phyloP scores from a whole-genome alignment of 176 grass and related monocot genomes.

The Poa annua region DNA sequence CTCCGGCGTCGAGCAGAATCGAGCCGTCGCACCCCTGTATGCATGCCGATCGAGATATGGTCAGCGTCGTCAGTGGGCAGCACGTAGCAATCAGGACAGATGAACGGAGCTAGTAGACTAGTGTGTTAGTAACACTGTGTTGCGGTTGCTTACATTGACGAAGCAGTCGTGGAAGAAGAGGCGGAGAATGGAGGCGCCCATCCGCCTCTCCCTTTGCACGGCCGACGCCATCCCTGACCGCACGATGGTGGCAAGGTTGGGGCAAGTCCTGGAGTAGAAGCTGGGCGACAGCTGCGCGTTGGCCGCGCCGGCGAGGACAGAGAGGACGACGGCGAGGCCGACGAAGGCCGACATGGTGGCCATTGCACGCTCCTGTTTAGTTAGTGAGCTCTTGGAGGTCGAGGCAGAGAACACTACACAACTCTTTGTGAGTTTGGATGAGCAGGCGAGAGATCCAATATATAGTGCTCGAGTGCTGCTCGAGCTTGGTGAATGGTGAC shows the following conservation, averaged over 20 bases:
- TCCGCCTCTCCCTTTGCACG: slow-evolving; percentile 55
- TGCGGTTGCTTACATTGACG: slow-evolving; percentile 61
- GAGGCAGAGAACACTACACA: background rate
- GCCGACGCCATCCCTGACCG: slow-evolving; percentile 60
- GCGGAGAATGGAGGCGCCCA: slow-evolving; percentile 73
- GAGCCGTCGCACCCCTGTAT: slow-evolving; percentile 81
- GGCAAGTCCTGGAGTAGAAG: slow-evolving; percentile 67
- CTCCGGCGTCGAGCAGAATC: slow-evolving; percentile 71
- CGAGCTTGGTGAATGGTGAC: too few species aligned
- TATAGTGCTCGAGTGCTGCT: slow-evolving; percentile 33
- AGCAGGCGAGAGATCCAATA: slow-evolving; percentile 5
- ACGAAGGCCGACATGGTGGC: slow-evolving; percentile 21
- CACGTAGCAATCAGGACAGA: background rate
- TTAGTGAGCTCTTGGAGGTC: background rate
- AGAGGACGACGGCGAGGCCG: slow-evolving; percentile 31
- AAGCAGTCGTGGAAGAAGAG: slow-evolving; percentile 92
- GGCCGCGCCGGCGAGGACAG: slow-evolving; percentile 12
- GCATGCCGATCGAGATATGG: too few species aligned
- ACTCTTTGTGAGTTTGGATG: background rate
- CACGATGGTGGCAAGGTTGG: slow-evolving; percentile 59
- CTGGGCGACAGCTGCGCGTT: slow-evolving; percentile 56
- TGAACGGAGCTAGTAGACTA: too few species aligned
- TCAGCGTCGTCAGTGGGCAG: background rate
- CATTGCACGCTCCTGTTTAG: slow-evolving; percentile 20
- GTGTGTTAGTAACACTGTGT: too few species aligned